Evolutionary conservation across 1,284 basidiomycete genomes (phyloP).

Genomic region (Ustilago vetiveriae): DNA sequence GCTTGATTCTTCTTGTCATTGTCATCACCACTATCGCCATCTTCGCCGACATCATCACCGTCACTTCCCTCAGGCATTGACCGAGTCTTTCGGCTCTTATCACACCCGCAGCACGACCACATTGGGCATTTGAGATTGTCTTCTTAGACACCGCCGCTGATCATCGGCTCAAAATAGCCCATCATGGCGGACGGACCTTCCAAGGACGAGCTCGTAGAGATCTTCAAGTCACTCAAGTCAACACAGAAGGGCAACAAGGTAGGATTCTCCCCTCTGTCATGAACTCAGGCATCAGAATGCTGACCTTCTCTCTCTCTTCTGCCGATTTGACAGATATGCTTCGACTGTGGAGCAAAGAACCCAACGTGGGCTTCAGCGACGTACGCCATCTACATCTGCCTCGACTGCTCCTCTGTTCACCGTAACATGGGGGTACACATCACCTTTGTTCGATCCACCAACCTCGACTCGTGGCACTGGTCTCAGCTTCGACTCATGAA

Average conservation of each 20-base stretch:
- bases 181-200: slow-evolving; percentile 58
- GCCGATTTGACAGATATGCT: slow-evolving; percentile 77
- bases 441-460: slow-evolving; percentile 95
- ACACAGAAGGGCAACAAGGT: slow-evolving; percentile 63
- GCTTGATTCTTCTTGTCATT: neutral
- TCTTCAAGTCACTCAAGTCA: slow-evolving; percentile 64
- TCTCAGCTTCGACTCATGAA: slow-evolving; percentile 94
- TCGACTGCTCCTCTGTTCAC: slow-evolving; percentile 95
- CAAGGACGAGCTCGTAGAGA: slow-evolving; percentile 65
- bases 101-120: no score
- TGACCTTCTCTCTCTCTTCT: neutral
- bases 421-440: slow-evolving; percentile 98
- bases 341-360: slow-evolving; percentile 95
- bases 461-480: slow-evolving; percentile 94
- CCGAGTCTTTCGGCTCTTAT: no score
- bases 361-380: slow-evolving; percentile 98
- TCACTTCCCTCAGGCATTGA: no score
- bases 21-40: neutral
- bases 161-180: slow-evolving; percentile 6
- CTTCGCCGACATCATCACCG: neutral
- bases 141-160: no score
- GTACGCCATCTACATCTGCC: slow-evolving; percentile 95
- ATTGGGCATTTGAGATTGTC: no score
- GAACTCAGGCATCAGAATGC: no score
- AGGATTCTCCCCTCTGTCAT: no score